Conservation (phyloP, 345 rosid genomes). For the Alliaria petiolata region DNA sequence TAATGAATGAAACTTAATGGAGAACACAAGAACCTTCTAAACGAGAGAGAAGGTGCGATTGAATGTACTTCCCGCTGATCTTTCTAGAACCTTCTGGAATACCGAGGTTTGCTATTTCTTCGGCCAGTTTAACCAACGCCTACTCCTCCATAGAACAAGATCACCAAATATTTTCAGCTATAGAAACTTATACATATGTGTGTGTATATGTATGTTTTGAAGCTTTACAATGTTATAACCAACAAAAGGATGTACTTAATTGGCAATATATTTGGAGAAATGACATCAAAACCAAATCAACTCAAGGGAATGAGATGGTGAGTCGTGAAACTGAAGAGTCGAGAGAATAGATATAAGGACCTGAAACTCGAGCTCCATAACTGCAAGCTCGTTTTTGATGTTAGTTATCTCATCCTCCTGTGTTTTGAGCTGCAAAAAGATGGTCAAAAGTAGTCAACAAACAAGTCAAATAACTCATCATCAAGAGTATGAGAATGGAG, state of each 20-base stretch:
- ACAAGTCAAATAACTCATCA: neutral
- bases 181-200: neutral
- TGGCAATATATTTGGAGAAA: neutral
- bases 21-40: conserved; percentile 51
- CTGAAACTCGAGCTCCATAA: conserved; percentile 82
- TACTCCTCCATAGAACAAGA: conserved; percentile 24
- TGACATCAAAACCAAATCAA: neutral
- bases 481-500: no score
- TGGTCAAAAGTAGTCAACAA: neutral
- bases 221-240: neutral
- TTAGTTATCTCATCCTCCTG: conserved; percentile 54
- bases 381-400: conserved; percentile 79
- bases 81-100: conserved; percentile 78
- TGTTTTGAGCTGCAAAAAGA: conserved; percentile 43
- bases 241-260: no score
- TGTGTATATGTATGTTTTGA: neutral
- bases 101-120: conserved; percentile 63
- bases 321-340: neutral
- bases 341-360: conserved; percentile 27
- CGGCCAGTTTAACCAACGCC: conserved; percentile 61
- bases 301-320: neutral
- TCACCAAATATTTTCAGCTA: neutral
- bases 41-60: conserved; percentile 71
- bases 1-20: neutral
- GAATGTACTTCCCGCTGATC: conserved; percentile 82